Evolutionary conservation across 192 early-diverging fungal genomes (phyloP).

Genomic region (Coemansia sp.): DNA sequence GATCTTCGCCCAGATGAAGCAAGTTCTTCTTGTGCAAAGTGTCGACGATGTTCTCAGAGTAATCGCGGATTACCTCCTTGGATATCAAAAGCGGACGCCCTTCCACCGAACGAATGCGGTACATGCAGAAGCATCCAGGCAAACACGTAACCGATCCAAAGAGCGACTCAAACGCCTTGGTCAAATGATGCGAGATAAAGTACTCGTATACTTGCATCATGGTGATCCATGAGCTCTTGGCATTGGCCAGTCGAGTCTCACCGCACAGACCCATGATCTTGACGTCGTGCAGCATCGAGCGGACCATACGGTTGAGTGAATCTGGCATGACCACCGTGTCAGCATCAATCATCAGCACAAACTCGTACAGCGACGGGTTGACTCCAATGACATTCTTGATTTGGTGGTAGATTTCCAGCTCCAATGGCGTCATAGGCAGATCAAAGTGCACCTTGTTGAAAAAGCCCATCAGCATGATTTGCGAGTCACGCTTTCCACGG

Average conservation of each 20-base stretch:
- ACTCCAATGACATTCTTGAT: conserved; percentile 99
- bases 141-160: conserved; percentile 97
- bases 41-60: conserved; percentile 91
- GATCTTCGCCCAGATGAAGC: conserved; percentile 96
- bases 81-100: conserved; percentile 82
- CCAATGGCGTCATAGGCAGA: conserved; percentile 88
- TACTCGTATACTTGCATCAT: conserved; percentile 99
- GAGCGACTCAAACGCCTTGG: conserved; percentile 96
- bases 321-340: conserved; percentile 91
- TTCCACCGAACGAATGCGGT: conserved; percentile 61
- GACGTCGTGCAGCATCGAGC: conserved; percentile 89
- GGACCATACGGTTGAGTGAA: conserved; percentile 87
- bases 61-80: conserved; percentile 86
- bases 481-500: conserved; percentile 98
- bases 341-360: conserved; percentile 95
- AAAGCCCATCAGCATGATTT: conserved; percentile 97
- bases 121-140: conserved; percentile 99
- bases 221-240: conserved; percentile 91
- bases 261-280: conserved; percentile 94
- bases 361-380: conserved; percentile 94
- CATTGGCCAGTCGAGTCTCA: conserved; percentile 91
- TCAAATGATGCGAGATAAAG: conserved; percentile 95
- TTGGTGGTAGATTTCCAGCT: conserved; percentile 97
- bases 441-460: conserved; percentile 96
- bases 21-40: conserved; percentile 99